Evolutionary conservation across 2,329 filamentous ascomycete species (phyloP).

Genomic region (Talaromyces amestolkiae): DNA sequence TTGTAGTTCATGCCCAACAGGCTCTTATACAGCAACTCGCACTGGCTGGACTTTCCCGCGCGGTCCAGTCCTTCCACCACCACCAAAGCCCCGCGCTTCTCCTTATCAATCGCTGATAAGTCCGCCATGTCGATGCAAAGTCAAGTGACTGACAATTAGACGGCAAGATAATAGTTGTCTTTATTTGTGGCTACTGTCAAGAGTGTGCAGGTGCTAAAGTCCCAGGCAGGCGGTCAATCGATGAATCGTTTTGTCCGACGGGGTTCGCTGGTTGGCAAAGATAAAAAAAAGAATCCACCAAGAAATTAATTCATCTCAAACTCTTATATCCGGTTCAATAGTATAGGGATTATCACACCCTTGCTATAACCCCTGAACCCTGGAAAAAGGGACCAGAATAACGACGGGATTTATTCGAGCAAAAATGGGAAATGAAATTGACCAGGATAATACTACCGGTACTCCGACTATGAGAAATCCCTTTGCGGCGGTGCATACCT

Average conservation of each 20-base stretch:
- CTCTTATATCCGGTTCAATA: not conserved
- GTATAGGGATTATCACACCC: slow-evolving; percentile 9
- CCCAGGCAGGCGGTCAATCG: slow-evolving; percentile 13
- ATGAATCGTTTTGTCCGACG: slow-evolving; percentile 7
- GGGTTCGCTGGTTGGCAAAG: not conserved
- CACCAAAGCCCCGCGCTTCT: slow-evolving; percentile 66
- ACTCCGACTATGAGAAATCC: slow-evolving; percentile 32
- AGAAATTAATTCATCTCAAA: not conserved
- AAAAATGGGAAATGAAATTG: slow-evolving; percentile 30
- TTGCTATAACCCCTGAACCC: slow-evolving; percentile 2
- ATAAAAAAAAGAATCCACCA: slow-evolving; percentile 1
- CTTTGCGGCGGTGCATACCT: slow-evolving; percentile 38
- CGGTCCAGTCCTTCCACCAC: slow-evolving; percentile 87
- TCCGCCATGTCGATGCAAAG: slow-evolving; percentile 9
- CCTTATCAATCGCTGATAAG: slow-evolving; percentile 21
- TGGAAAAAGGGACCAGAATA: not conserved
- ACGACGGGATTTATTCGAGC: no score
- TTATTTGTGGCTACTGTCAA: not conserved
- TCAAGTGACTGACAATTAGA: not conserved
- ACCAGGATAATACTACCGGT: slow-evolving; percentile 20
- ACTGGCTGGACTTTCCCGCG: slow-evolving; percentile 91
- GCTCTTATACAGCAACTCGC: slow-evolving; percentile 60
- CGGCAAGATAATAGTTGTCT: not conserved
- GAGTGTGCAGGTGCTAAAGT: not conserved
- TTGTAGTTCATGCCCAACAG: slow-evolving; percentile 52